A percentile compares a stretch with the other conserved stretches of the same genome.
Evolutionary conservation across 1,139 yeast genomes (phyloP).

Genomic region (Pichia sp.): DNA sequence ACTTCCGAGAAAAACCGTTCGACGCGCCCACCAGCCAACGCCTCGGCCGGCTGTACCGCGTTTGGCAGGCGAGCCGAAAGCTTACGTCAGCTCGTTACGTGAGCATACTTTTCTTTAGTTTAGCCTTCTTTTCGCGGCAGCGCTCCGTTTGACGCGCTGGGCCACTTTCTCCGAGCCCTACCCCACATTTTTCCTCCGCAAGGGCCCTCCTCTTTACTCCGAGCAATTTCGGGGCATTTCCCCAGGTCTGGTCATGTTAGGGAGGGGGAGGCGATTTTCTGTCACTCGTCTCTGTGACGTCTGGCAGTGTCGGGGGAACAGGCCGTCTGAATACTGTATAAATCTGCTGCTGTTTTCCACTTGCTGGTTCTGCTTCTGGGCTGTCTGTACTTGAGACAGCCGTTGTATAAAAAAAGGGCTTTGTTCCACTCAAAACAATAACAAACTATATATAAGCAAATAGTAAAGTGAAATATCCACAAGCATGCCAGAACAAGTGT

Average conservation of each 20-base stretch:
- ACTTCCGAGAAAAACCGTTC: not conserved
- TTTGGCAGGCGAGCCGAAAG: too few relatives aligned
- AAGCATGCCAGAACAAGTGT: constrained; percentile 7
- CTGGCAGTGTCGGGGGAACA: not conserved
- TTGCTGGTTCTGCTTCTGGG: too few relatives aligned
- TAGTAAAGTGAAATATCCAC: not conserved
- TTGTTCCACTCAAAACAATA: too few relatives aligned
- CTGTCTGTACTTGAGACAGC: too few relatives aligned
- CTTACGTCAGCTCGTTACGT: not conserved
- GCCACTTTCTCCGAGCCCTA: not conserved
- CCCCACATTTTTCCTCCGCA: not conserved
- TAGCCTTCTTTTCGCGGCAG: not conserved
- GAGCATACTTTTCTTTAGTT: not conserved
- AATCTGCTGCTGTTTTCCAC: too few relatives aligned
- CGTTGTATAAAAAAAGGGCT: too few relatives aligned
- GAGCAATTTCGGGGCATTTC: not conserved
- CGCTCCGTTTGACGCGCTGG: not conserved
- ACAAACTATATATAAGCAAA: too few relatives aligned
- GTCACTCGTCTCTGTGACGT: not conserved
- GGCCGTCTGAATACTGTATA: not conserved
- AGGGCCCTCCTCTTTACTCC: not conserved
- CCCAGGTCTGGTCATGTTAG: not conserved
- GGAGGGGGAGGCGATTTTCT: not conserved
- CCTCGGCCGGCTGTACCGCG: too few relatives aligned
- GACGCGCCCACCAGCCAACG: not conserved